Conservation (phyloP, 257 asterid genomes). For the Ophiorrhiza pumila region DNA sequence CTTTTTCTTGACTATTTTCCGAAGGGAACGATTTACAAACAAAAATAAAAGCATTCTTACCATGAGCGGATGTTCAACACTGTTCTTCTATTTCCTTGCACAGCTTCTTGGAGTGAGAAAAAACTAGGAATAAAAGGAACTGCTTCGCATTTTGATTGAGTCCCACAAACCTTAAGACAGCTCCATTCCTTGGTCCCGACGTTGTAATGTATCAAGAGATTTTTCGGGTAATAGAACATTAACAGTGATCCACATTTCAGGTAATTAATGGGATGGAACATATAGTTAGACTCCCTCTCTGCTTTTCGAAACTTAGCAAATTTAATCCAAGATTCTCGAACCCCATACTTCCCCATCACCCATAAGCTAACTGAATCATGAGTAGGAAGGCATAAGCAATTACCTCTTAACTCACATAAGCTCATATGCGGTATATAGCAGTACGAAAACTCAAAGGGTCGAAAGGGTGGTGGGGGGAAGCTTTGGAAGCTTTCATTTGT, state of each 20-base stretch:
- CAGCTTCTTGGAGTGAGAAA: conserved; percentile 9
- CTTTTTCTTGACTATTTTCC: too few species aligned
- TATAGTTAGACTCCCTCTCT: background rate
- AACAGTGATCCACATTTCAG: conserved; percentile 9
- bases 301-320: background rate
- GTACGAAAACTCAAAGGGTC: background rate
- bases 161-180: conserved; percentile 10
- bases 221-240: conserved; percentile 3
- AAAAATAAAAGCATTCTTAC: background rate
- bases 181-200: background rate
- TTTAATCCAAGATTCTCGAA: conserved; percentile 14
- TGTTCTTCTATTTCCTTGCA: background rate
- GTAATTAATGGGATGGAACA: conserved; percentile 13
- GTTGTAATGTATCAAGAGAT: conserved; percentile 10
- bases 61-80: conserved; percentile 1
- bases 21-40: too few species aligned
- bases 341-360: conserved; percentile 23
- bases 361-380: conserved; percentile 2
- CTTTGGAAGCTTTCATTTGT: conserved; percentile 2
- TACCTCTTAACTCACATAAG: conserved; percentile 16
- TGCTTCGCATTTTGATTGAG: conserved; percentile 18
- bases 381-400: conserved; percentile 8
- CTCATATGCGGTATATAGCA: background rate
- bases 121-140: conserved; percentile 9
- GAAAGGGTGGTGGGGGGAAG: conserved; percentile 8